Percentiles rank a stretch among this genome's conserved stretches.
These are phyloP conservation scores for Boletus semigastroideus DNA, from an alignment of 1,284 basidiomycete genomes.

Conservation along the genomic window DNA sequence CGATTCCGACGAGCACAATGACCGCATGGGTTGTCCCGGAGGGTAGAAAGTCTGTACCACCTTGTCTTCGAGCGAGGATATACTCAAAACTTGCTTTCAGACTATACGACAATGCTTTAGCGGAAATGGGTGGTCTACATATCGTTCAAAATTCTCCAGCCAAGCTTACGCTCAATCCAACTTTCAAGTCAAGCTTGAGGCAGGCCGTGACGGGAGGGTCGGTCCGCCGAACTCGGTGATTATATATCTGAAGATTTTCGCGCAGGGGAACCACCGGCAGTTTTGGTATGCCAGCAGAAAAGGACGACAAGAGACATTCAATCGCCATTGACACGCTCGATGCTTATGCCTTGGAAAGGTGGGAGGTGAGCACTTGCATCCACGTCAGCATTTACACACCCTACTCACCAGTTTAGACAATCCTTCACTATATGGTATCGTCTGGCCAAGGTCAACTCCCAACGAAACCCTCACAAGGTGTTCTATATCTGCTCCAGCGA, in stretches of 20 bases:
- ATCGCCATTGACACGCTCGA: slow-evolving; percentile 71
- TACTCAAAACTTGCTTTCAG: slow-evolving; percentile 40
- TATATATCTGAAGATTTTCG: slow-evolving; percentile 8
- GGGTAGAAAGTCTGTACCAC: slow-evolving; percentile 58
- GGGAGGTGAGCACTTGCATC: slow-evolving; percentile 70
- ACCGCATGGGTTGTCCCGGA: slow-evolving; percentile 82
- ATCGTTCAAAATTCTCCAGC: slow-evolving; percentile 65
- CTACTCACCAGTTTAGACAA: slow-evolving; percentile 51
- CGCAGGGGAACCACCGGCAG: slow-evolving; percentile 83
- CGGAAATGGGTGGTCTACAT: slow-evolving; percentile 69
- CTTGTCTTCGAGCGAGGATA: slow-evolving; percentile 12
- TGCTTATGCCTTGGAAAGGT: slow-evolving; percentile 85
- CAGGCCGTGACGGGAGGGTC: slow-evolving; percentile 94
- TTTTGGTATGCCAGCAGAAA: slow-evolving; percentile 84
- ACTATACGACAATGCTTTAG: slow-evolving; percentile 68
- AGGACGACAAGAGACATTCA: slow-evolving; percentile 54
- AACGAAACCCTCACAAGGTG: slow-evolving; percentile 75
- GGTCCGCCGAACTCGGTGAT: slow-evolving; percentile 27
- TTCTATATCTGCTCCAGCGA: slow-evolving; percentile 79
- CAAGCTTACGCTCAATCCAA: slow-evolving; percentile 69
- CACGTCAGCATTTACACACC: background rate
- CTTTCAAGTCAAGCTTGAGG: slow-evolving; percentile 79
- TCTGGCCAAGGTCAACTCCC: slow-evolving; percentile 73
- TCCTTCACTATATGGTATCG: slow-evolving; percentile 98
- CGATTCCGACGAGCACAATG: slow-evolving; percentile 71